A percentile compares a stretch with the other conserved stretches of the same genome.
Conservation (phyloP, 139 green algal genomes). For the Chlamydomonas incerta region DNA sequence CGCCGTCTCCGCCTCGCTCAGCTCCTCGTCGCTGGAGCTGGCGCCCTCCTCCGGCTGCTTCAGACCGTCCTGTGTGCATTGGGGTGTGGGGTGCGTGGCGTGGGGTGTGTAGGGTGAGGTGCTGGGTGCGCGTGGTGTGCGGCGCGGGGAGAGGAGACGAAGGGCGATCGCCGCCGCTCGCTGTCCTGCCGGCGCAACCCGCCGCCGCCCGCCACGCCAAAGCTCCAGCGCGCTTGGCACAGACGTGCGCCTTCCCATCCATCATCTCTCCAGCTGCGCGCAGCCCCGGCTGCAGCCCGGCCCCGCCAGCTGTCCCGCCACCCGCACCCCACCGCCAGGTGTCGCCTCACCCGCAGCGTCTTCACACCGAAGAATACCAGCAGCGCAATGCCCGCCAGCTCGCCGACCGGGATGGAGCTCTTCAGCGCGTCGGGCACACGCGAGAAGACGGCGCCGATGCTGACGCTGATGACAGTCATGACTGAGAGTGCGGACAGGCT, state of each 20-base stretch:
- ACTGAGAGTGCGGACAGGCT: constrained; percentile 73
- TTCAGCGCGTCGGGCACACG: constrained; percentile 83
- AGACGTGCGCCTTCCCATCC: too few species aligned
- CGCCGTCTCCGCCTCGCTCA: constrained; percentile 66
- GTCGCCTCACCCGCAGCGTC: constrained; percentile 75
- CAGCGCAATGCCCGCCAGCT: constrained; percentile 88
- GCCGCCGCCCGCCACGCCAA: too few species aligned
- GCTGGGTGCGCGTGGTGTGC: too few species aligned
- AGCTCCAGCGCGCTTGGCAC: too few species aligned
- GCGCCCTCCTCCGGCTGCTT: neutral
- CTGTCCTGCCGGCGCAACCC: too few species aligned
- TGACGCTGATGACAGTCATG: constrained; percentile 96
- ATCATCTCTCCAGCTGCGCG: too few species aligned
- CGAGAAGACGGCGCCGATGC: constrained; percentile 89
- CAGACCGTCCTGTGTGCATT: constrained; percentile 1
- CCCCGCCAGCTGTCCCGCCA: too few species aligned
- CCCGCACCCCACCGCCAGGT: too few species aligned
- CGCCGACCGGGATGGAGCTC: constrained; percentile 79
- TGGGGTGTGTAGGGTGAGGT: neutral
- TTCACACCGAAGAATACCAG: constrained; percentile 93
- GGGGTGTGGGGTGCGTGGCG: neutral
- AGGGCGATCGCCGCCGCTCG: too few species aligned
- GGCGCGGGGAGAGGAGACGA: too few species aligned
- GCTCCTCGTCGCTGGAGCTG: constrained; percentile 67
- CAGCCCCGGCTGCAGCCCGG: too few species aligned